Evolutionary conservation across 768 basidiomycete genomes (phyloP).

Genomic region (Fistulinella prunicolor): DNA sequence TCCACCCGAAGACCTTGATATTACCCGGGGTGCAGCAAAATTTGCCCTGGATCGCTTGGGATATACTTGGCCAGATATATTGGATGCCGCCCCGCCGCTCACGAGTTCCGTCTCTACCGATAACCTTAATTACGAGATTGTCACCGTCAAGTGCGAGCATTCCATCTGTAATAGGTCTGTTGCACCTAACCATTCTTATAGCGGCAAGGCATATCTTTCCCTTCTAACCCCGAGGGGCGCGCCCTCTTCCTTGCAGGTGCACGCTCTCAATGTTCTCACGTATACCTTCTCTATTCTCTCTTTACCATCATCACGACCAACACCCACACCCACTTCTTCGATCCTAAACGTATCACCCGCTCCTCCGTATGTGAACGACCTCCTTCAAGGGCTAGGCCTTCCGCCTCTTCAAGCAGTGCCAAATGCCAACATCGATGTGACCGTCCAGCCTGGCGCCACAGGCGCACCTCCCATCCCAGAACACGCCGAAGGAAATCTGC

Average conservation of each 20-base stretch:
- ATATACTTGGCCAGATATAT: slow-evolving; percentile 42
- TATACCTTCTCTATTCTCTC: slow-evolving; percentile 54
- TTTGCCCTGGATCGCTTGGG: slow-evolving; percentile 33
- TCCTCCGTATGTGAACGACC: slow-evolving; percentile 53
- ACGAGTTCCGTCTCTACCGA: slow-evolving; percentile 10
- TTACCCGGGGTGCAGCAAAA: slow-evolving; percentile 21
- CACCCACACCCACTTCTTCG: slow-evolving; percentile 27
- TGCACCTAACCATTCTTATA: slow-evolving; percentile 12
- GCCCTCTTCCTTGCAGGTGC: slow-evolving; percentile 59
- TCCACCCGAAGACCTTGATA: slow-evolving; percentile 11
- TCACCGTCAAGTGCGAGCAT: slow-evolving; percentile 19
- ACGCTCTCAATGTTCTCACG: slow-evolving; percentile 43
- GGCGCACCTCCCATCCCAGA: slow-evolving; percentile 18
- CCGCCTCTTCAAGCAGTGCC: slow-evolving; percentile 45
- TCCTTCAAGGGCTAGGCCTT: slow-evolving; percentile 65
- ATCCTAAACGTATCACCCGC: slow-evolving; percentile 25
- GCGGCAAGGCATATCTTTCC: slow-evolving; percentile 47
- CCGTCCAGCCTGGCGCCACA: slow-evolving; percentile 15
- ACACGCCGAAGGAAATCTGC: slow-evolving; percentile 30
- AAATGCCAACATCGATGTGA: slow-evolving; percentile 21
- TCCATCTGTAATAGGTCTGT: not conserved
- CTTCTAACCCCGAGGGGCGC: slow-evolving; percentile 42
- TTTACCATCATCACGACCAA: slow-evolving; percentile 44
- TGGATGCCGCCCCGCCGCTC: slow-evolving; percentile 37
- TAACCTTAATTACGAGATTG: slow-evolving; percentile 33